A percentile compares a stretch with the other conserved stretches of the same genome.
phyloP scores from a whole-genome alignment of 2,329 filamentous ascomycete species.

The Xylogone sp. region DNA sequence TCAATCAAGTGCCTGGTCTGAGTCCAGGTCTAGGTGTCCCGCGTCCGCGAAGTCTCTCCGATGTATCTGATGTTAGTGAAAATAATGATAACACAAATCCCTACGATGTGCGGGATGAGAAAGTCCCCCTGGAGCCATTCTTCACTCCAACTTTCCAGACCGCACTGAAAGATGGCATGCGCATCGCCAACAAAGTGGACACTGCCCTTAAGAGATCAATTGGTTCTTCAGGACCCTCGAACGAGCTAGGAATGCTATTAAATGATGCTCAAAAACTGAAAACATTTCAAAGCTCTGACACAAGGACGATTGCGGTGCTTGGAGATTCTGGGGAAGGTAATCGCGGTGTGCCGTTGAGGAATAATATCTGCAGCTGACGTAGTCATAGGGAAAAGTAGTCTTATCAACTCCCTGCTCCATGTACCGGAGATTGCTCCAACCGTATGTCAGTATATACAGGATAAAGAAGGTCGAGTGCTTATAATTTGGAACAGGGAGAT shows the following conservation, averaged over 20 bases:
- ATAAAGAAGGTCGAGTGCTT: neutral
- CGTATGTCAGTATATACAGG: constrained; percentile 9
- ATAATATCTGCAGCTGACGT: constrained; percentile 5
- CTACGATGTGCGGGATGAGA: constrained; percentile 13
- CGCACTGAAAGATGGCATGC: constrained; percentile 9
- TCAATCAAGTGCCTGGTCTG: constrained; percentile 6
- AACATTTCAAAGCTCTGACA: constrained; percentile 14
- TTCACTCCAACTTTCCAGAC: constrained; percentile 12
- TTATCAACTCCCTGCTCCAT: constrained; percentile 33
- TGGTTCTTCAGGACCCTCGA: constrained; percentile 5
- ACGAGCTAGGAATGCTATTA: constrained; percentile 10
- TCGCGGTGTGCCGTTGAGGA: neutral
- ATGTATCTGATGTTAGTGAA: constrained; percentile 8
- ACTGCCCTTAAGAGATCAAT: constrained; percentile 7
- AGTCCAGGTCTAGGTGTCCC: constrained; percentile 5
- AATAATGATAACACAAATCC: constrained; percentile 4
- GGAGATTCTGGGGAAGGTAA: constrained; percentile 17
- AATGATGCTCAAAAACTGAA: constrained; percentile 10
- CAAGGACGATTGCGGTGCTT: constrained; percentile 14
- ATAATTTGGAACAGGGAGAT: constrained; percentile 18
- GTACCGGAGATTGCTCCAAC: constrained; percentile 25
- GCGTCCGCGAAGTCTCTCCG: constrained; percentile 12
- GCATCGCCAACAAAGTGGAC: constrained; percentile 11
- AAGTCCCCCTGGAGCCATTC: constrained; percentile 13
- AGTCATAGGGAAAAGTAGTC: constrained; percentile 26